Evolutionary conservation across 106 monocot genomes (phyloP).

Genomic region (Phalaenopsis equestris): DNA sequence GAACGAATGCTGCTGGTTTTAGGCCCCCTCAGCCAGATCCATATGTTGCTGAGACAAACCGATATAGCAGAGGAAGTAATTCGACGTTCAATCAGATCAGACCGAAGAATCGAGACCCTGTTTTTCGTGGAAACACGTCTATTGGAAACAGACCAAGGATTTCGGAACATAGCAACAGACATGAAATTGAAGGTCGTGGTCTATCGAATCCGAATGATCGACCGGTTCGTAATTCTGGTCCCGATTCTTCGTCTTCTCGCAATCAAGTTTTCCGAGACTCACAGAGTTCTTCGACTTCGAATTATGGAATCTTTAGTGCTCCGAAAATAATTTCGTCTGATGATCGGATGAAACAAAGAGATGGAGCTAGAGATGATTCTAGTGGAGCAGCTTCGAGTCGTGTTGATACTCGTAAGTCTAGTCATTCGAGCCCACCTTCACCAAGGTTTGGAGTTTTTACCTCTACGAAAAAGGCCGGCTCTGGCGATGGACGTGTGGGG

Average conservation of each 20-base stretch:
- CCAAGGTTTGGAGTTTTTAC: conserved; percentile 3
- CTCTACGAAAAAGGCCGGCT: background rate
- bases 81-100: background rate
- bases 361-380: background rate
- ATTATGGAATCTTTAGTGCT: conserved; percentile 21
- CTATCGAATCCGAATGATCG: conserved; percentile 15
- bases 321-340: conserved; percentile 10
- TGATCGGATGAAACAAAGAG: conserved; percentile 6
- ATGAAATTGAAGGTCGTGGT: background rate
- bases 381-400: too few species aligned
- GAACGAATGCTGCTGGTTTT: too few species aligned
- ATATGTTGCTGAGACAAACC: conserved; percentile 15
- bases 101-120: background rate
- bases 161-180: conserved; percentile 8
- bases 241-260: conserved; percentile 7
- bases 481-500: background rate
- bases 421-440: conserved; percentile 3
- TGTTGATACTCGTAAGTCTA: background rate
- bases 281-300: conserved; percentile 1
- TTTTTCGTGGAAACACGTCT: background rate
- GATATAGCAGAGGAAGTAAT: conserved; percentile 24
- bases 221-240: conserved; percentile 2
- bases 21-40: conserved; percentile 4
- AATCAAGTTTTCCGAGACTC: conserved; percentile 4
- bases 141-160: conserved; percentile 11